phyloP scores from a whole-genome alignment of 2,329 filamentous ascomycete genomes.

The Scedosporium dehoogii region DNA sequence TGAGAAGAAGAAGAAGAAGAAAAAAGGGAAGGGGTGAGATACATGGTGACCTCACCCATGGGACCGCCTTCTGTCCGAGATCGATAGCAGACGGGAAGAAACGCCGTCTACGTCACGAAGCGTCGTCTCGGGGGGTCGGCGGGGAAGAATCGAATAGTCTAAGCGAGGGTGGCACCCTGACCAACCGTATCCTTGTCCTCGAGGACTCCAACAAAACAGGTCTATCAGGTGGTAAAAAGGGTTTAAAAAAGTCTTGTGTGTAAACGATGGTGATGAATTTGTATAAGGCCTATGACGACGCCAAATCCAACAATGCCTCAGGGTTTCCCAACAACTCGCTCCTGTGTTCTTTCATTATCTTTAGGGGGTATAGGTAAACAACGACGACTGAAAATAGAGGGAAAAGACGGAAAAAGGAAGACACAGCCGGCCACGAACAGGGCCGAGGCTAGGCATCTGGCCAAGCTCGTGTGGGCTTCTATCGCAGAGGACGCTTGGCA shows the following conservation, averaged over 20 bases:
- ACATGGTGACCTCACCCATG: neutral
- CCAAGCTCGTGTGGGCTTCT: conserved; percentile 17
- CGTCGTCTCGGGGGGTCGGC: neutral
- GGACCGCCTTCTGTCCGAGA: neutral
- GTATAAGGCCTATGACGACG: neutral
- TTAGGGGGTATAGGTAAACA: neutral
- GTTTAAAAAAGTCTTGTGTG: neutral
- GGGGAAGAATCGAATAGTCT: neutral
- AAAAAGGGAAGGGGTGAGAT: neutral
- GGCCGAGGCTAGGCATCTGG: neutral
- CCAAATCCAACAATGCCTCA: neutral
- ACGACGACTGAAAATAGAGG: neutral
- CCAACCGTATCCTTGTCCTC: neutral
- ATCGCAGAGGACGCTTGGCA: conserved; percentile 62
- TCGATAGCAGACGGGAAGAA: neutral
- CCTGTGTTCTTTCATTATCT: neutral
- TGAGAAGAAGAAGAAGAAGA: neutral
- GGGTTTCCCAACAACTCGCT: neutral
- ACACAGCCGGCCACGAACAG: neutral
- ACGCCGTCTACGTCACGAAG: neutral
- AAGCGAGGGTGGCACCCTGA: neutral
- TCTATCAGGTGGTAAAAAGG: neutral
- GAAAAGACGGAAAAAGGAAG: neutral
- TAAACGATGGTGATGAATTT: neutral
- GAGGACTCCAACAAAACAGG: neutral